Evolutionary conservation across 371 early-diverging fungal genomes (phyloP).

Genomic region (Mortierella sp.): DNA sequence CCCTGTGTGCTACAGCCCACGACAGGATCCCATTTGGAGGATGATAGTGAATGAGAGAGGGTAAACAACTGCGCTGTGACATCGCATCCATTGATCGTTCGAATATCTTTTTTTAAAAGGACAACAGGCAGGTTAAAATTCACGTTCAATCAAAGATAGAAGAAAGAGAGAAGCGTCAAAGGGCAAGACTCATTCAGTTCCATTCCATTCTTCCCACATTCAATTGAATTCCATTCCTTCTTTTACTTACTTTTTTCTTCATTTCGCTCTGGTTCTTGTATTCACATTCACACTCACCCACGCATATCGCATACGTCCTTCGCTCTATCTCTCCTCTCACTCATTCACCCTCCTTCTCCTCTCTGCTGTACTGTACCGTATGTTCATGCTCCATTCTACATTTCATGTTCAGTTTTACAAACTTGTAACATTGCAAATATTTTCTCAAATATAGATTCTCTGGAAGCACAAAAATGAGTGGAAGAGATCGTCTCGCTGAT

Average conservation of each 20-base stretch:
- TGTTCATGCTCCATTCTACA: background rate
- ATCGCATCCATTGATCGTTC: no score
- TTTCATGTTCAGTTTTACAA: background rate
- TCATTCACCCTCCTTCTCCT: background rate
- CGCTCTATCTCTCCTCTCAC: no score
- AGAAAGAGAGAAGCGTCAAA: background rate
- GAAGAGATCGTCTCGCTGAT: constrained; percentile 38
- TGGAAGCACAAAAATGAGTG: constrained; percentile 20
- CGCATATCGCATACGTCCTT: no score
- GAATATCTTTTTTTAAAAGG: background rate
- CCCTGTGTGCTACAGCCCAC: no score
- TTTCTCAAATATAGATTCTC: background rate
- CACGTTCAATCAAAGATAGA: no score
- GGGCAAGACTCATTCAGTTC: background rate
- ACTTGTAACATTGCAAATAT: background rate
- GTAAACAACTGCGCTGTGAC: no score
- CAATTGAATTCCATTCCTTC: background rate
- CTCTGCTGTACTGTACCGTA: background rate
- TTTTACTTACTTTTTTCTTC: background rate
- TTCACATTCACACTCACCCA: background rate
- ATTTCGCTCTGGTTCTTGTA: background rate
- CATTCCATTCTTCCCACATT: background rate
- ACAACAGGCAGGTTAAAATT: background rate
- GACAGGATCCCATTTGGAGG: no score
- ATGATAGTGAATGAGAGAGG: no score